Evolutionary conservation across 2,329 filamentous ascomycete genomes (phyloP), one percentile per base, ranked within the genome.

Genomic region (Beauveria brongniartii): DNA sequence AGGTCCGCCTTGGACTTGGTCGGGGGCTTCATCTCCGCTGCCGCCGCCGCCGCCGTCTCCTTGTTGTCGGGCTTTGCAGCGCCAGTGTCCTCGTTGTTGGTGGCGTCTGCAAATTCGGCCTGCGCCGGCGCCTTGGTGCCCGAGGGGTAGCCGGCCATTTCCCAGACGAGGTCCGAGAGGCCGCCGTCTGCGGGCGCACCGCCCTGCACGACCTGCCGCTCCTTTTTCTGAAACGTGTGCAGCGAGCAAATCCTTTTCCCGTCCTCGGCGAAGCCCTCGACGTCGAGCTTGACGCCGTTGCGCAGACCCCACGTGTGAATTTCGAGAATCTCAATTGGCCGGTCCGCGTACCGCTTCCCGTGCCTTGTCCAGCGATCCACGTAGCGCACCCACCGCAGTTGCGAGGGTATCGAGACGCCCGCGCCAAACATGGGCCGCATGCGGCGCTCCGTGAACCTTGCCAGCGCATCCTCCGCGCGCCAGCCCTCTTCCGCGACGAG

Each of bases 401-500:
- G 94, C 66, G 91, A 96, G 0, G 92, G 92, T 52, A 99, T 99
- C 40, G 90, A 94, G 26, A 99, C 88, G 4, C 94, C 94, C 2
- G 87, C 82, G 1, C 93, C 94, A 70, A 97, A 97, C 20, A 87
- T 87, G 3, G 90, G 89, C 54, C 92, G 80, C 94, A 99, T 99
- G 30, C 94, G 82, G 55, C 91, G 78, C 69, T 92, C 86, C 0
- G 94, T 99, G 66, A 85, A 86, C 18, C 81, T 73, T 1, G 75
- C 76, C 8, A 85, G 75, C 1, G 83, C 82, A 57, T 83, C 74
- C 63, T 82, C 76, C 0, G 78, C 71, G 24, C 73, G 77, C 82
- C 82, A 85, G 0, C 81, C 82, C 69, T 94, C 89, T 71, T 97
- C 90, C 8, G 89, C 87, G 67, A 99, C 94, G 62, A 99, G 78